Evolutionary conservation across 1,139 yeast species (phyloP), one percentile per base, ranked within the genome.

Genomic region (Dujonia santamariae): DNA sequence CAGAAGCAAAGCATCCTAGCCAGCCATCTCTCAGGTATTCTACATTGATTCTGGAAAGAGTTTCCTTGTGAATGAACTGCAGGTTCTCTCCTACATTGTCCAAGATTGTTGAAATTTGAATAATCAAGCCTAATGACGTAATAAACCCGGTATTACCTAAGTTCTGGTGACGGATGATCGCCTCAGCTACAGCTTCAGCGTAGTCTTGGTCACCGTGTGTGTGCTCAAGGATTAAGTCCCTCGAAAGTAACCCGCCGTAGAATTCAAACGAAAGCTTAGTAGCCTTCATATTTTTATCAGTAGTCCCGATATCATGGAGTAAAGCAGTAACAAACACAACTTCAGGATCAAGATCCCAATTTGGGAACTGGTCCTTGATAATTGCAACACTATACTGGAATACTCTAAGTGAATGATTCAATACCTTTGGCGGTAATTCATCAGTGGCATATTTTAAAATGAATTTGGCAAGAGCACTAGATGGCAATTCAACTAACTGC

Each of bases 121-220:
- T 45, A 27, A 63, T 58, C 30, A 63, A 49, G 1, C 69, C 68
- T 37, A 63, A 50, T 2, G 61, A 50, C n/a, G 69, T 62, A 37
- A 63, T 63, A 38, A 44, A 57, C 3, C 68, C 68, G 2, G 56
- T 34, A 6, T 53, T 54, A 14, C 68, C 68, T 29, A 63, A 48
- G 45, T 63, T 67, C 40, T 63, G 68, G 43, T 63, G 68, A 31
- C 68, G 49, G 16, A 63, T 57, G 20, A 63, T 59, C 12, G 69
- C 68, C 44, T 63, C 69, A 22, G 61, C 47, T 3, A 62, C 68
- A 1, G 68, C 68, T 36, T 63, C 69, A 2, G 69, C 67, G 34
- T 48, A 61, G 30, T 56, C 61, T 27, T 46, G 41, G 39, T 61
- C 40, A 7, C 53, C 54, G 9, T 40, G 32, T 6, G 63, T 52